These are phyloP conservation scores for Cucurbita maxima DNA, from an alignment of 306 rosid species.

Conservation along the genomic window DNA sequence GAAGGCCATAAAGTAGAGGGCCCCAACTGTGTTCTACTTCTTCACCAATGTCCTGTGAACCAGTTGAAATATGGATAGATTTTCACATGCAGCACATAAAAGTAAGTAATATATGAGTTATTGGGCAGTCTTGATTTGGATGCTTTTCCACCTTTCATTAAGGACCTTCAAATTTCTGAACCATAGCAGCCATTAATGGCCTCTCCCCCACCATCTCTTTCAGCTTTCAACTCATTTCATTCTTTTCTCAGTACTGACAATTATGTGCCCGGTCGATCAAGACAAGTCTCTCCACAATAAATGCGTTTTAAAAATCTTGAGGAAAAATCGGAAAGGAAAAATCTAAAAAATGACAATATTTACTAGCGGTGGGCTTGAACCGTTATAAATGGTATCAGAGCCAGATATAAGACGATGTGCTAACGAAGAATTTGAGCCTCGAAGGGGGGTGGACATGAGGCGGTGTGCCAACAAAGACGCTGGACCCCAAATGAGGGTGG, in stretches of 20 bases:
- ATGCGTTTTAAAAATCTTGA: too few species aligned
- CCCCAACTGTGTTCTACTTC: not conserved
- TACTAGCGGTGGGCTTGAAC: too few species aligned
- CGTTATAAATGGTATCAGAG: too few species aligned
- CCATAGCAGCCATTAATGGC: not conserved
- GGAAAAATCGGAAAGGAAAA: too few species aligned
- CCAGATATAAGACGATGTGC: too few species aligned
- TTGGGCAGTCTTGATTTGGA: not conserved
- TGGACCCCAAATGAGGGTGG: too few species aligned
- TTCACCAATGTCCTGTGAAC: not conserved
- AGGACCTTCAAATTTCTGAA: not conserved
- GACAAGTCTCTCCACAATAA: too few species aligned
- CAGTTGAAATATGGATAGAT: not conserved
- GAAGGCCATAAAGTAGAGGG: not conserved
- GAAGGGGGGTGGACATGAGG: too few species aligned
- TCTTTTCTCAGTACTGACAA: not conserved
- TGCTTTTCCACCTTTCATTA: conserved; percentile 1
- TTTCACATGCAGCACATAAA: not conserved
- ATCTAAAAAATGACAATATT: too few species aligned
- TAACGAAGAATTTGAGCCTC: too few species aligned
- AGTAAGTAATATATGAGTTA: not conserved
- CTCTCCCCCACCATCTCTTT: not conserved
- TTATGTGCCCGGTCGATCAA: not conserved
- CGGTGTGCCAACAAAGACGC: too few species aligned
- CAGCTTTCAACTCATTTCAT: not conserved